Percentiles rank a stretch among this genome's conserved stretches.
Evolutionary conservation across 2,329 filamentous ascomycete genomes (phyloP).

Genomic region (Trichothecium sympodiale): DNA sequence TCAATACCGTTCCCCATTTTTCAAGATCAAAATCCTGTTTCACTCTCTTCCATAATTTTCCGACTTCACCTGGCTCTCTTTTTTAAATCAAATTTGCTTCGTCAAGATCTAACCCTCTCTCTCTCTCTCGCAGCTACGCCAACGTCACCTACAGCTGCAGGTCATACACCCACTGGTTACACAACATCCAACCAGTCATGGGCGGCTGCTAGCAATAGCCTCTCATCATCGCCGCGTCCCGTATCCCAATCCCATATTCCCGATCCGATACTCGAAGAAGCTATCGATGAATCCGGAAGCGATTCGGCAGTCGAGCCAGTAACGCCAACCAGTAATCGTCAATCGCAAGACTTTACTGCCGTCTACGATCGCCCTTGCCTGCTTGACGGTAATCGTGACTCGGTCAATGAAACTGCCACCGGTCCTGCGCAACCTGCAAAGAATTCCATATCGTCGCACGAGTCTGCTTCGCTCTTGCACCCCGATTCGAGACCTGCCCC

Average conservation of each 20-base stretch:
- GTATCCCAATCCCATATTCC: constrained; percentile 35
- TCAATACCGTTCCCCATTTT: too few species aligned
- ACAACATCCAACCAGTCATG: constrained; percentile 2
- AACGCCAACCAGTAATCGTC: constrained; percentile 46
- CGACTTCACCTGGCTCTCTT: not conserved
- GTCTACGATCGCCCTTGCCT: constrained; percentile 16
- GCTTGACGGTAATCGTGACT: too few species aligned
- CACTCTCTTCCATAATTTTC: not conserved
- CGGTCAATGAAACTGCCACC: too few species aligned
- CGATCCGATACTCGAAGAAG: constrained; percentile 40
- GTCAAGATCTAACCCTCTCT: not conserved
- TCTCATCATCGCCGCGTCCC: constrained; percentile 33
- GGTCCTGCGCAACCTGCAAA: not conserved
- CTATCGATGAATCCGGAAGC: constrained; percentile 44
- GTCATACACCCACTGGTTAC: constrained; percentile 16
- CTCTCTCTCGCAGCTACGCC: not conserved
- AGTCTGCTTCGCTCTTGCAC: not conserved
- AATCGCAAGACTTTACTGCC: constrained; percentile 42
- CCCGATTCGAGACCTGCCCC: not conserved
- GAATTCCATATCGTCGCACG: not conserved
- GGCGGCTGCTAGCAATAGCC: constrained; percentile 11
- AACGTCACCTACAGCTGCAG: not conserved
- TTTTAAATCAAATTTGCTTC: not conserved
- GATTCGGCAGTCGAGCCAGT: constrained; percentile 49
- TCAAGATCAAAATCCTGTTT: not conserved